A percentile compares a stretch with the other conserved stretches of the same genome.
These are phyloP conservation scores for Plasmodium vivax DNA, from an alignment of 169 alveolate species.

Conservation along the genomic window DNA sequence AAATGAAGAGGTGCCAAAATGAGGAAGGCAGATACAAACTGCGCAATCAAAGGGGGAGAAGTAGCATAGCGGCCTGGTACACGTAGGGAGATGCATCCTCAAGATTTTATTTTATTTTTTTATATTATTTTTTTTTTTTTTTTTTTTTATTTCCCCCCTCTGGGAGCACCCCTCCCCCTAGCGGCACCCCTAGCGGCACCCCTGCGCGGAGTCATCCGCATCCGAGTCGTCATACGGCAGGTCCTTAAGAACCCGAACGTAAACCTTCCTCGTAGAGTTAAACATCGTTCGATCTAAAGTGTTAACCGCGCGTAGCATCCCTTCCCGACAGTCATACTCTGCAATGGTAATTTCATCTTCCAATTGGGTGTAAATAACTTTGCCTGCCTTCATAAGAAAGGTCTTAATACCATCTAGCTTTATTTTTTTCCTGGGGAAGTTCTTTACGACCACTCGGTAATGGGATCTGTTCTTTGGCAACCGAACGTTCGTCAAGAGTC, in stretches of 20 bases:
- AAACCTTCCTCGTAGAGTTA: not conserved
- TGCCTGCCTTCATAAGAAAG: conserved; percentile 27
- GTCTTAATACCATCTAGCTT: not conserved
- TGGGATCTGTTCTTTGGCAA: conserved; percentile 5
- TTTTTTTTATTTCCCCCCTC: not conserved
- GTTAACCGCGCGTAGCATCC: conserved; percentile 14
- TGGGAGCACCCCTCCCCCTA: too few relatives aligned
- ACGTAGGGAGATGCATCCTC: not conserved
- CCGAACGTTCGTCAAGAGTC: not conserved
- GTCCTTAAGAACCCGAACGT: conserved; percentile 24
- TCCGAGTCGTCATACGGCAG: conserved; percentile 19
- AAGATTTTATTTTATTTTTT: too few relatives aligned
- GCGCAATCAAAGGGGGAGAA: too few relatives aligned
- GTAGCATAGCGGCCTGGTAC: not conserved
- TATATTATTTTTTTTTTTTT: too few relatives aligned
- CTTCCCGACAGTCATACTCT: conserved; percentile 17
- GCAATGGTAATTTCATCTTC: conserved; percentile 34
- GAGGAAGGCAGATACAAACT: too few relatives aligned
- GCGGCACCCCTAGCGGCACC: too few relatives aligned
- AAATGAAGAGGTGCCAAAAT: too few relatives aligned
- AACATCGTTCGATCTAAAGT: conserved; percentile 16
- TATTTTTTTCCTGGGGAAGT: not conserved
- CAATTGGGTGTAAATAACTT: not conserved
- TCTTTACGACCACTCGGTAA: conserved; percentile 23
- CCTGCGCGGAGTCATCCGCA: not conserved